Conservation (phyloP, 345 rosid genomes). For the Streptanthus diversifolius region DNA sequence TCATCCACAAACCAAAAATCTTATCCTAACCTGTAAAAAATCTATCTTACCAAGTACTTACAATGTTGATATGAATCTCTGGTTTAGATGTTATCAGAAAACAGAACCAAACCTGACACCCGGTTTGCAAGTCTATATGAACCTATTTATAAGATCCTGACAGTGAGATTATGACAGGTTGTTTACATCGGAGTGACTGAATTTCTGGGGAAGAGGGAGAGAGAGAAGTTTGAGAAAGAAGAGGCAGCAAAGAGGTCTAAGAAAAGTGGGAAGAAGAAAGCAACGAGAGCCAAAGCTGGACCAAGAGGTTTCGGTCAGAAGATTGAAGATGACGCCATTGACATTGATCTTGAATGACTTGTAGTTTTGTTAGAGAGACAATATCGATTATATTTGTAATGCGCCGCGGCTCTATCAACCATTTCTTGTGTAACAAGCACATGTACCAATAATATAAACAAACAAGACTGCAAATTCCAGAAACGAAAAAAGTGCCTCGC, state of each 20-base stretch:
- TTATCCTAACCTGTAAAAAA: slow-evolving; percentile 1
- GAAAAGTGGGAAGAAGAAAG: slow-evolving; percentile 51
- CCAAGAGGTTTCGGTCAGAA: slow-evolving; percentile 72
- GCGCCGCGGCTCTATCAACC: not conserved
- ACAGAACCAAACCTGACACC: not conserved
- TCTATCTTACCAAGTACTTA: not conserved
- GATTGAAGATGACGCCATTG: slow-evolving; percentile 37
- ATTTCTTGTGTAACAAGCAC: slow-evolving; percentile 7
- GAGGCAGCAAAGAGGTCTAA: slow-evolving; percentile 57
- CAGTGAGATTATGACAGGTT: slow-evolving; percentile 37
- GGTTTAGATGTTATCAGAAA: not conserved
- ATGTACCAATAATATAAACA: not conserved
- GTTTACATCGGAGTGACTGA: slow-evolving; percentile 70
- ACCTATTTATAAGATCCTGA: not conserved
- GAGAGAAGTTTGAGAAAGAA: slow-evolving; percentile 69
- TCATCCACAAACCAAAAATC: slow-evolving; percentile 10
- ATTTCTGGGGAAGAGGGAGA: slow-evolving; percentile 66
- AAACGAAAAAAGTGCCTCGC: slow-evolving; percentile 14
- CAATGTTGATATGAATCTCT: not conserved
- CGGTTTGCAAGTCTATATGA: slow-evolving; percentile 1
- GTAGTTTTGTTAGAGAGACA: slow-evolving; percentile 4
- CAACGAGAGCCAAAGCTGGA: slow-evolving; percentile 49
- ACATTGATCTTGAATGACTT: slow-evolving; percentile 27
- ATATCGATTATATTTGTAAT: not conserved
- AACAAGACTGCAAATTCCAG: not conserved